Base-by-base conservation (phyloP, 2,329 filamentous ascomycete genomes). In the Apiospora phragmitis region DNA sequence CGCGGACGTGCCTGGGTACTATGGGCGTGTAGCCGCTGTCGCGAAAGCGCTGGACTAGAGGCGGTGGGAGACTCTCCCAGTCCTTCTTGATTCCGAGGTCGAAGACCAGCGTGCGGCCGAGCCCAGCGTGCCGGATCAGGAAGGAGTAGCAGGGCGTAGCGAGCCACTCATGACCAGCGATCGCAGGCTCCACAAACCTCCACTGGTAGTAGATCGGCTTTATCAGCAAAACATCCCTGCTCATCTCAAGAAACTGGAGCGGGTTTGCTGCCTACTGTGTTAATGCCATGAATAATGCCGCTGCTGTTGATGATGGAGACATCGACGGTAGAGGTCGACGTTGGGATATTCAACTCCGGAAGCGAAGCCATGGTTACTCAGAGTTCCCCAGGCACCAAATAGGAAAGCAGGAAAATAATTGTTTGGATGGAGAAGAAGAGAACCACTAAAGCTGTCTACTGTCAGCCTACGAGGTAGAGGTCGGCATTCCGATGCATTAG, bases 231-330 rank as follows among this genome's bases (percentile, higher is more conserved):
- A 32, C 26, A n/a, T 47, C 26, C 42, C n/a, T 47, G 42, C 7
- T 7, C 42, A 7, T 35, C 4, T 9, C 42, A 67, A n/a, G 14
- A 5, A 14, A 9, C 35, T 14, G 29, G 18, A n/a, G 3, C 21
- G 18, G 45, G 8, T n/a, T 45, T 29, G 5, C 26, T 38, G 38
- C 71, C 11, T 11, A 32, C 65, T 1, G 75, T 41, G 3, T 55
- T 55, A 26, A 77, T 68, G 14, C 76, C 79, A 4, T 68, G 74
- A 5, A 81, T 70, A 0, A 67, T 73, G 26, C 73, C 72, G 3
- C 73, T 77, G 0, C 76, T 79, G 72, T 81, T 73, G 69, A 81
- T 77, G 73, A 81, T 80, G 35, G 76, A 79, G 29, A 81, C 76
- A 47, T 77, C 70, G 35, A 81, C 79, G 1, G 76, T 80, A 42